A percentile compares a stretch with the other conserved stretches of the same genome.
Evolutionary conservation across 495 filamentous ascomycete genomes (phyloP).

Genomic region (Cryomyces minteri): DNA sequence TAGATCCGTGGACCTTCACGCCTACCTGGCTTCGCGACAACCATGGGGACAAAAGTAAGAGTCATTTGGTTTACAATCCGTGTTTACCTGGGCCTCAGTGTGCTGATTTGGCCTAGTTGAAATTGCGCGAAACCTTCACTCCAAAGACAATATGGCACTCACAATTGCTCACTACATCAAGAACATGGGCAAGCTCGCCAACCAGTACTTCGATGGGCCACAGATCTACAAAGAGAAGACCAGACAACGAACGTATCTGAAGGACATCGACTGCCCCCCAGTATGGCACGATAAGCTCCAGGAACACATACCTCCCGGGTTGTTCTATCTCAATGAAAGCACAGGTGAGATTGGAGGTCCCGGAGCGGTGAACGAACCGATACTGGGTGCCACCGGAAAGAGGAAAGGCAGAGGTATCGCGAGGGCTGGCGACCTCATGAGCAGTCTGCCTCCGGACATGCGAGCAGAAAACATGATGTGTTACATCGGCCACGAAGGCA

Average conservation of each 20-base stretch:
- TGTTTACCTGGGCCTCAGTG: constrained; percentile 3
- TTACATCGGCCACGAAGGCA: constrained; percentile 94
- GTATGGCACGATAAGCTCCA: constrained; percentile 68
- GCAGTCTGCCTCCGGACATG: constrained; percentile 67
- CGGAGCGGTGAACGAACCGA: constrained; percentile 21
- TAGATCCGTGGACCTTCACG: constrained; percentile 60
- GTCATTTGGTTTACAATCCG: constrained; percentile 2
- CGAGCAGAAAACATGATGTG: constrained; percentile 94
- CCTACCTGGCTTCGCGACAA: constrained; percentile 57
- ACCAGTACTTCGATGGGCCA: constrained; percentile 42
- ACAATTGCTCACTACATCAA: constrained; percentile 76
- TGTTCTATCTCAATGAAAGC: constrained; percentile 78
- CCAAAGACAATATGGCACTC: constrained; percentile 51
- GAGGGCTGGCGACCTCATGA: constrained; percentile 79
- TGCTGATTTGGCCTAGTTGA: constrained; percentile 24
- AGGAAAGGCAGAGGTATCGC: constrained; percentile 32
- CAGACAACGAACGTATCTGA: constrained; percentile 76
- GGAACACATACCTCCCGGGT: constrained; percentile 50
- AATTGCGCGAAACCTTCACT: constrained; percentile 55
- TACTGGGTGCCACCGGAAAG: constrained; percentile 10
- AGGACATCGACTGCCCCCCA: constrained; percentile 82
- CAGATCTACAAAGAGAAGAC: constrained; percentile 48
- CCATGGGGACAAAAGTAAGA: constrained; percentile 53
- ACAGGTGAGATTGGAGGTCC: constrained; percentile 36
- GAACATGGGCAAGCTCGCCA: constrained; percentile 58